phyloP scores from a whole-genome alignment of 257 asterid species.

The Primulina tabacum region DNA sequence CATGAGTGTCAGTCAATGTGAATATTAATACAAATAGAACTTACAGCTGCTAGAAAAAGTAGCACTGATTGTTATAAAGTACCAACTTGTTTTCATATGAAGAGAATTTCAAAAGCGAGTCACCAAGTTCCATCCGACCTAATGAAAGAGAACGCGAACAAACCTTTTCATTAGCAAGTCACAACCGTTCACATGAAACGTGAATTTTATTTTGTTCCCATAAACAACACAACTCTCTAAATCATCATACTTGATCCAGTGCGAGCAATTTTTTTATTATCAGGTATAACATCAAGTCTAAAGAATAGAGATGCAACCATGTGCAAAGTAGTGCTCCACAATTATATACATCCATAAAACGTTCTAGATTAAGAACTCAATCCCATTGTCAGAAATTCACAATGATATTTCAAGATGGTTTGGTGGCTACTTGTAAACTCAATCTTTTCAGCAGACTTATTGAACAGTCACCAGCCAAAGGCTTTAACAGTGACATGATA shows the following conservation, averaged over 20 bases:
- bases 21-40: not conserved
- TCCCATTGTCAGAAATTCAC: constrained; percentile 5
- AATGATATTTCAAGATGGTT: constrained; percentile 15
- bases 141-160: not conserved
- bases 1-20: constrained; percentile 7
- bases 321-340: not conserved
- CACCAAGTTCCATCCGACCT: not conserved
- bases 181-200: not conserved
- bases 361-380: constrained; percentile 7
- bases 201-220: constrained; percentile 11
- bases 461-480: constrained; percentile 9
- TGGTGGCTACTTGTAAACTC: not conserved
- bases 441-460: constrained; percentile 5
- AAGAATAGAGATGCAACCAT: not conserved
- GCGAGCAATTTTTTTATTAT: not conserved
- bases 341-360: constrained; percentile 1
- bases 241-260: not conserved
- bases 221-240: not conserved
- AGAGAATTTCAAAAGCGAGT: constrained; percentile 9
- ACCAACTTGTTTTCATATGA: not conserved
- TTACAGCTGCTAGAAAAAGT: not conserved
- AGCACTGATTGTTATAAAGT: not conserved
- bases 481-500: not conserved
- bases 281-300: not conserved
- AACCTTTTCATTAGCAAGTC: constrained; percentile 2